Evolutionary conservation across 176 grass and related monocot genomes (phyloP).

Genomic region (Ensete ventricosum): DNA sequence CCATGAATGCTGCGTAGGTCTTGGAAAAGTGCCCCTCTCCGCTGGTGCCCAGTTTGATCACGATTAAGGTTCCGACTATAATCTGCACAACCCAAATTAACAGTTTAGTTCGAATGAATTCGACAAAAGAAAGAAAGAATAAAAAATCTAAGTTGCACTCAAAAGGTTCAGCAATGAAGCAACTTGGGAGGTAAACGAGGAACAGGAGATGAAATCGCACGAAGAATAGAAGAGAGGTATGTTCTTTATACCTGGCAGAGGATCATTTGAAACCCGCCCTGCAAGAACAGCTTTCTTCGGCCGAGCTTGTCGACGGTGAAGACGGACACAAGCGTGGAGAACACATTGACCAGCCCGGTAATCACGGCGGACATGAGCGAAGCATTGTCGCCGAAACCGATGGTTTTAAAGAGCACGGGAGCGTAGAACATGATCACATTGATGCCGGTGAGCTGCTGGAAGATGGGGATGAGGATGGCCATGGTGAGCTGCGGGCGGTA

Average conservation of each 20-base stretch:
- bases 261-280: background rate
- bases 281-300: background rate
- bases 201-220: too few species aligned
- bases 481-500: constrained; percentile 11
- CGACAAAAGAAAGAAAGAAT: background rate
- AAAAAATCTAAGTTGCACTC: too few species aligned
- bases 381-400: constrained; percentile 2
- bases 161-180: too few species aligned
- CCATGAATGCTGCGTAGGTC: background rate
- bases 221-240: background rate
- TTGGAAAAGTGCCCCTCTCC: background rate
- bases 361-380: constrained; percentile 5
- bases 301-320: constrained; percentile 11
- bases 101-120: background rate
- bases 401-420: background rate
- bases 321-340: background rate
- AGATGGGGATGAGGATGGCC: constrained; percentile 3
- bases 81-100: background rate
- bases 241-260: background rate
- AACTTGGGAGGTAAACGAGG: too few species aligned
- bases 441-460: constrained; percentile 16
- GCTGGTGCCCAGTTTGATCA: background rate
- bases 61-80: background rate
- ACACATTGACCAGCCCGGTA: background rate
- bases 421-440: constrained; percentile 18